phyloP scores from a whole-genome alignment of 2,329 filamentous ascomycete species.

The Neofusicoccum sp. region DNA sequence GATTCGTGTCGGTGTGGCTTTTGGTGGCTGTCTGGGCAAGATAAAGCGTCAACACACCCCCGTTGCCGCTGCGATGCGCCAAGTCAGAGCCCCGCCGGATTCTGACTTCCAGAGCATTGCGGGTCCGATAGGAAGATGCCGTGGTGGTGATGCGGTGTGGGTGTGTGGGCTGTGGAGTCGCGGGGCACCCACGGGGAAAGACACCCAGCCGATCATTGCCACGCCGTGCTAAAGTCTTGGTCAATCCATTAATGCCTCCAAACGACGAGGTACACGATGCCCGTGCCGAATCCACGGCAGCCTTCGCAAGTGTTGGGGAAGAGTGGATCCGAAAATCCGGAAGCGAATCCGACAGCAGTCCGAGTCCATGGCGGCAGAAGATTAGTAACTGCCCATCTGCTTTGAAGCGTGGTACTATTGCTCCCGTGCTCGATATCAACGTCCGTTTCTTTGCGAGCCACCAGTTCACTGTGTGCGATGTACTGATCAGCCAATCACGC shows the following conservation, averaged over 20 bases:
- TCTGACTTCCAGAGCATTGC: not conserved
- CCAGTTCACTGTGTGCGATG: not conserved
- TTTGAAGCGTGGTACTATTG: not conserved
- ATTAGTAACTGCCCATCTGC: not conserved
- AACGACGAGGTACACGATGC: not conserved
- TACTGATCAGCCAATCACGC: not conserved
- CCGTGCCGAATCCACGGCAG: not conserved
- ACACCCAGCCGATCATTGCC: slow-evolving; percentile 4
- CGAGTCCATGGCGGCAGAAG: not conserved
- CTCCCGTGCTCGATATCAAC: too few relatives aligned
- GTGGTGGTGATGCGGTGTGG: not conserved
- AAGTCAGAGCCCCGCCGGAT: not conserved
- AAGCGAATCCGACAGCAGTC: not conserved
- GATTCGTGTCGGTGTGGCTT: not conserved
- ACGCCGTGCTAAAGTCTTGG: not conserved
- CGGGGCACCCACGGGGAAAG: slow-evolving; percentile 12
- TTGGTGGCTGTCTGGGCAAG: not conserved
- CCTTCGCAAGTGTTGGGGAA: not conserved
- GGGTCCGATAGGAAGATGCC: not conserved
- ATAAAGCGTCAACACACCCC: not conserved
- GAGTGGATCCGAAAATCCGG: not conserved
- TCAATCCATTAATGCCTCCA: not conserved
- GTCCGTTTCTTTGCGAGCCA: not conserved
- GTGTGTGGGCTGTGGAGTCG: not conserved
- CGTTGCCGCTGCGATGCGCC: not conserved